Conservation (phyloP, 2,329 filamentous ascomycete genomes). For the Parascedosporium putredinis region DNA sequence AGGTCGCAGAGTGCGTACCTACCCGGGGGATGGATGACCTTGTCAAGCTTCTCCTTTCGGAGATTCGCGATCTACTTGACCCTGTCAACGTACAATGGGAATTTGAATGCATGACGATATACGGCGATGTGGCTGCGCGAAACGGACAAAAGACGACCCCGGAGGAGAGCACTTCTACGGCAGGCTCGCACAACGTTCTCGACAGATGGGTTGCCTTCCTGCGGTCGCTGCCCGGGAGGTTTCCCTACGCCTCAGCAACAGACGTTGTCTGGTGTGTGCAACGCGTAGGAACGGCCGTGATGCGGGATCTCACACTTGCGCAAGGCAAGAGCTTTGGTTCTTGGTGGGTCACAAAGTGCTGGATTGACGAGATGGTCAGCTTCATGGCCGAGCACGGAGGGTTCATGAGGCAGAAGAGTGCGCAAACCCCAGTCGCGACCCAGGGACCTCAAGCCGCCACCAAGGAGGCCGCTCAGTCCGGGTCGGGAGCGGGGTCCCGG, state of each 20-base stretch:
- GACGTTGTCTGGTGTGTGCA: constrained; percentile 71
- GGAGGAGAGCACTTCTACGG: constrained; percentile 23
- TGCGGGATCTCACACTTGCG: constrained; percentile 71
- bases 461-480: constrained; percentile 24
- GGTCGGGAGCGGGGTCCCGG: constrained; percentile 13
- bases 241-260: constrained; percentile 61
- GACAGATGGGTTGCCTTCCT: constrained; percentile 72
- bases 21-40: constrained; percentile 56
- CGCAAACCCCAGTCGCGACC: constrained; percentile 18
- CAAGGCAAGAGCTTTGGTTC: constrained; percentile 75
- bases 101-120: constrained; percentile 49
- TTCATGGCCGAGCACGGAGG: constrained; percentile 87
- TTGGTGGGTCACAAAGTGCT: constrained; percentile 94
- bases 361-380: constrained; percentile 86
- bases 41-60: constrained; percentile 49
- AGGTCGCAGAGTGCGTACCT: constrained; percentile 53
- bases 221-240: constrained; percentile 55
- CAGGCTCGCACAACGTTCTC: constrained; percentile 54
- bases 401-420: constrained; percentile 57
- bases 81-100: constrained; percentile 58
- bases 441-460: constrained; percentile 23
- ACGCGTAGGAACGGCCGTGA: constrained; percentile 62
- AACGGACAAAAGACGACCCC: constrained; percentile 29
- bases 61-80: constrained; percentile 61
- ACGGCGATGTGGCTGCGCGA: constrained; percentile 44